These are phyloP conservation scores for Coniochaeta sp. DNA, from an alignment of 2,329 filamentous ascomycete species.

Conservation along the genomic window DNA sequence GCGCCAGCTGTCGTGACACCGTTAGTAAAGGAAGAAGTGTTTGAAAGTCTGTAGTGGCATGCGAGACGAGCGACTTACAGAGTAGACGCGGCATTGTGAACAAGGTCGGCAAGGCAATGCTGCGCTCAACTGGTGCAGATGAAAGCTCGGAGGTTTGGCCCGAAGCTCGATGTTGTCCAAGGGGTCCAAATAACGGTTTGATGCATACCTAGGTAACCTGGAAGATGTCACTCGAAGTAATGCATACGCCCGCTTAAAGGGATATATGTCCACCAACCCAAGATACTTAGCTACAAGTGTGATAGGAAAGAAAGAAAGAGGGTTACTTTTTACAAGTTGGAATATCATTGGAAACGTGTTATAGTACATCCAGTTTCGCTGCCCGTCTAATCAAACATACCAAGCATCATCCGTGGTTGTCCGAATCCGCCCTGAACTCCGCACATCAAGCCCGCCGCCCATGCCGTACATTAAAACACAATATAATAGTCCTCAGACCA, in stretches of 20 bases:
- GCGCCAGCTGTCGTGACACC: slow-evolving; percentile 44
- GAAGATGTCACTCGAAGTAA: background rate
- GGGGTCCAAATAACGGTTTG: slow-evolving; percentile 1
- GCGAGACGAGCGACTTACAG: slow-evolving; percentile 29
- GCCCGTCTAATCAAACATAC: background rate
- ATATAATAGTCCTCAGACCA: background rate
- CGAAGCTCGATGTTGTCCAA: background rate
- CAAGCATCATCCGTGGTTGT: background rate
- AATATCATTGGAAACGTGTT: background rate
- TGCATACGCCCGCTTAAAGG: background rate
- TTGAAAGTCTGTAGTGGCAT: background rate
- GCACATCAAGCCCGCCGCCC: background rate
- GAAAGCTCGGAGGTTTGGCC: background rate
- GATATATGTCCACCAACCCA: background rate
- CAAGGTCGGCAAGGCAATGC: background rate
- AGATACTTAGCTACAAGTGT: too few species aligned
- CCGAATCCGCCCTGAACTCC: background rate
- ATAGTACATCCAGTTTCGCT: background rate
- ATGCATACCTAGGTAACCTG: background rate
- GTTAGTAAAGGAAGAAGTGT: background rate
- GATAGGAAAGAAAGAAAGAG: background rate
- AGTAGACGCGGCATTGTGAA: slow-evolving; percentile 45
- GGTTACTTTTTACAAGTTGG: too few species aligned
- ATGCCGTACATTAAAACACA: background rate
- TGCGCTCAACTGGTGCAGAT: background rate